Evolutionary conservation across 805 yeast species (phyloP).

Genomic region (Kodamaea restingae): DNA sequence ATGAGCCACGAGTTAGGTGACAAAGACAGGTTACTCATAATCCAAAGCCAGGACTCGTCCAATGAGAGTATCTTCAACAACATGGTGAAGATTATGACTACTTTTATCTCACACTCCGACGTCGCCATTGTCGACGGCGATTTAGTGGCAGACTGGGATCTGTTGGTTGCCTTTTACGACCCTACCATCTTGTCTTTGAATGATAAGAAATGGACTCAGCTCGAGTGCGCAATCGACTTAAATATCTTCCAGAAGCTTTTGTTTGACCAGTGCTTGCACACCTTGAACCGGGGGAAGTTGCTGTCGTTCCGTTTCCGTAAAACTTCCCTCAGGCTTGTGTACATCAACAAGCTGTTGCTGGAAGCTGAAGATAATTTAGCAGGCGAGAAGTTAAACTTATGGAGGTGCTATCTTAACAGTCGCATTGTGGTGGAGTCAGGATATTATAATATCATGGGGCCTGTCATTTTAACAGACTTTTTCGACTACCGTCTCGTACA

Average conservation of each 20-base stretch:
- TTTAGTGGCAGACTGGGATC: conserved; percentile 2
- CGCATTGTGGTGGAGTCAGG: conserved; percentile 52
- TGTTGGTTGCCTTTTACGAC: conserved; percentile 11
- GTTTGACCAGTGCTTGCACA: conserved; percentile 34
- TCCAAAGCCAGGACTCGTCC: conserved; percentile 14
- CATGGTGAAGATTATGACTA: conserved; percentile 37
- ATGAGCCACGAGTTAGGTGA: conserved; percentile 29
- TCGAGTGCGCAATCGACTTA: conserved; percentile 12
- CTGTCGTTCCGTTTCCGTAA: conserved; percentile 18
- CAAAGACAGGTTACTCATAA: conserved; percentile 22
- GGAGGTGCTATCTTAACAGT: conserved; percentile 45
- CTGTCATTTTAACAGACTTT: conserved; percentile 54
- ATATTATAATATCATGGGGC: conserved; percentile 48
- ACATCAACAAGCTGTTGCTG: conserved; percentile 28
- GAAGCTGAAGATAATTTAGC: conserved; percentile 11
- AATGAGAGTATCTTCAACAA: conserved; percentile 26
- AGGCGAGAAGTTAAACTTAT: conserved; percentile 31
- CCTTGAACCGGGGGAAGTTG: conserved; percentile 50
- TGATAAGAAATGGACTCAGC: conserved; percentile 18
- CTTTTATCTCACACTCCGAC: conserved; percentile 32
- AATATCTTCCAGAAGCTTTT: conserved; percentile 17
- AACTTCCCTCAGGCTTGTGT: conserved; percentile 39
- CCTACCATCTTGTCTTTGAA: conserved; percentile 31
- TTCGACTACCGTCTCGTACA: conserved; percentile 57
- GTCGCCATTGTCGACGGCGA: conserved; percentile 17